phyloP scores from a whole-genome alignment of 2,329 filamentous ascomycete species.

The Cercospora janseana region DNA sequence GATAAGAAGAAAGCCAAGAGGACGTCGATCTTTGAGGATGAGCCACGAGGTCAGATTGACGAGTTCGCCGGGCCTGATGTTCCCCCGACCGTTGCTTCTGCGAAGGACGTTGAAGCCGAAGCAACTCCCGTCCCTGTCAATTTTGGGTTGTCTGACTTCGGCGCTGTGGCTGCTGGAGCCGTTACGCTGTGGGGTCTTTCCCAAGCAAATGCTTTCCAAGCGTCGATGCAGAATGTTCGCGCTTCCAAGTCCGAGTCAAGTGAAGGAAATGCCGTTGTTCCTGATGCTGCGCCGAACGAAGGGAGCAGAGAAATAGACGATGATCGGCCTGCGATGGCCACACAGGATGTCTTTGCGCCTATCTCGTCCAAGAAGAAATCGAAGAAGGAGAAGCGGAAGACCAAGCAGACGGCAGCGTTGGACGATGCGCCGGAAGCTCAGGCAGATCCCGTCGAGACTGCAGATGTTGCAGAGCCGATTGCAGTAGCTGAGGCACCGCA shows the following conservation, averaged over 20 bases:
- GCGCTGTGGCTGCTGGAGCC: conserved; percentile 16
- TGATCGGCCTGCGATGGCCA: not conserved
- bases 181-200: conserved; percentile 21
- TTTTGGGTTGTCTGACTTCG: conserved; percentile 24
- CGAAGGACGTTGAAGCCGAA: not conserved
- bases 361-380: conserved; percentile 31
- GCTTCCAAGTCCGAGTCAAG: not conserved
- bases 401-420: conserved; percentile 13
- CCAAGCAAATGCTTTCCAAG: conserved; percentile 24
- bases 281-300: not conserved
- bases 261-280: not conserved
- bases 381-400: conserved; percentile 27
- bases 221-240: conserved; percentile 16
- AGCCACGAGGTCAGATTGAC: conserved; percentile 9
- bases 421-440: not conserved
- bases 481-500: not conserved
- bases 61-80: not conserved
- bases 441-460: not conserved
- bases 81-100: not conserved
- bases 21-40: conserved; percentile 23
- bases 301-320: not conserved
- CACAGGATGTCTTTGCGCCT: not conserved
- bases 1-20: conserved; percentile 44
- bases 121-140: conserved; percentile 2
- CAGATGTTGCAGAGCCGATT: not conserved